phyloP scores from a whole-genome alignment of 352 stramenopile genomes.

The Pythium sukuiense region DNA sequence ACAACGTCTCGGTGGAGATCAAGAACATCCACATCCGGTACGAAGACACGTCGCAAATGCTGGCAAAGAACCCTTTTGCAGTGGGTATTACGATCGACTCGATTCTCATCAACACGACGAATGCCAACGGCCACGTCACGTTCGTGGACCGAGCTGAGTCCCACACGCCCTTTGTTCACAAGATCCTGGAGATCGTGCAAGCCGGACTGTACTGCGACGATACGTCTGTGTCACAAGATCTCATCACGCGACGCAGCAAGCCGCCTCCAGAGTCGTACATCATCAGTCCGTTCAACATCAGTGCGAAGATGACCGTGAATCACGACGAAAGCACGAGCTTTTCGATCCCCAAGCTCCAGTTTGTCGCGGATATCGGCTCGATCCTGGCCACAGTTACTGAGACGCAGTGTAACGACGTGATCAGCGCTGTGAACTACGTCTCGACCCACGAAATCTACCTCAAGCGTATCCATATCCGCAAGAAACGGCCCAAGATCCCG shows the following conservation, averaged over 20 bases:
- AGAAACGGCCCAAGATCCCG: slow-evolving; percentile 53
- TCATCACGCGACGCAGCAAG: slow-evolving; percentile 31
- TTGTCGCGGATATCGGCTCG: slow-evolving; percentile 66
- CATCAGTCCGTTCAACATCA: slow-evolving; percentile 73
- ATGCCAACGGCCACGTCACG: slow-evolving; percentile 74
- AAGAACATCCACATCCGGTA: slow-evolving; percentile 83
- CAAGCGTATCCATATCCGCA: slow-evolving; percentile 76
- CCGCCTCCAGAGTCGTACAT: slow-evolving; percentile 52
- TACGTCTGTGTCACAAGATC: slow-evolving; percentile 28
- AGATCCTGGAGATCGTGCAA: slow-evolving; percentile 57
- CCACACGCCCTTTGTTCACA: slow-evolving; percentile 82
- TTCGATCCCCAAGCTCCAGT: slow-evolving; percentile 71
- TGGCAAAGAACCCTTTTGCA: slow-evolving; percentile 58
- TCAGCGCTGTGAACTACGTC: slow-evolving; percentile 77
- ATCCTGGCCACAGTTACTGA: slow-evolving; percentile 66
- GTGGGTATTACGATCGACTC: slow-evolving; percentile 77
- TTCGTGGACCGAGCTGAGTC: slow-evolving; percentile 80
- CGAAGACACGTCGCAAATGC: slow-evolving; percentile 68
- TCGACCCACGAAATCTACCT: slow-evolving; percentile 81
- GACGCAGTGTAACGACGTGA: slow-evolving; percentile 75
- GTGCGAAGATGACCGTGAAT: slow-evolving; percentile 76
- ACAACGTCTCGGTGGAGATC: slow-evolving; percentile 84
- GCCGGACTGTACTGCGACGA: slow-evolving; percentile 71
- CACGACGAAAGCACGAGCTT: slow-evolving; percentile 66
- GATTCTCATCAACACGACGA: slow-evolving; percentile 70